Base-by-base conservation (phyloP, 371 early-diverging fungal genomes). In the Mortierella sp. region DNA sequence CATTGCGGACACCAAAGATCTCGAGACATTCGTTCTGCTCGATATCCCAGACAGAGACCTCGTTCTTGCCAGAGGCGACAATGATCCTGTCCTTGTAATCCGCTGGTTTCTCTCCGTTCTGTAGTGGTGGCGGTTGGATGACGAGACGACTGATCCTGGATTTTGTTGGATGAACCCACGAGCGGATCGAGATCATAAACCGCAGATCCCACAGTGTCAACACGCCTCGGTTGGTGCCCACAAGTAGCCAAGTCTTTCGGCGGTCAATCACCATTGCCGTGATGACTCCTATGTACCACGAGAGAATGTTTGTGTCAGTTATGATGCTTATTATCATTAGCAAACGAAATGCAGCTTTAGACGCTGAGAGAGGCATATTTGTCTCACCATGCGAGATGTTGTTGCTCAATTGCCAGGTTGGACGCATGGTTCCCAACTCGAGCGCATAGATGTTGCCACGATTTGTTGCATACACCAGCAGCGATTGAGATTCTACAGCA, bases 21-120 rank as follows among this genome's bases (percentile, higher is more conserved):
- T 96, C 92, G 19, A 90, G 82, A 87, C 98, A 97, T 69, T 92
- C 90, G 21, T 91, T 87, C 13, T 89, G 86, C 28, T 94, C 93
- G 73, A 98, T 89, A 80, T 96, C 94, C 96, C 98, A 97, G 3
- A 95, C 88, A 5, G 97, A 95, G 3, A 98, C 90, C 73, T 98
- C 98, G 64, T 96, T 95, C 24, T 91, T 90, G 0, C 93, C 94
- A 0, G 95, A 91, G 31, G 93, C 92, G 72, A 94, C 93, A 28
- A 94, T 89, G 19, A 94, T 91, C 82, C 64, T 37, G 24, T 64
- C 64, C 37, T 64, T 64, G 64, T 64, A 64, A 21, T 64, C 64
- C 14, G 19, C 37, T 19, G 37, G 64, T 19, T 80, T 83, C 43
- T 75, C 79, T 31, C 89, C 88, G 13, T 87, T 88, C 24, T 88